Conservation (phyloP, 345 rosid species). For the Eucalyptus pauciflora region DNA sequence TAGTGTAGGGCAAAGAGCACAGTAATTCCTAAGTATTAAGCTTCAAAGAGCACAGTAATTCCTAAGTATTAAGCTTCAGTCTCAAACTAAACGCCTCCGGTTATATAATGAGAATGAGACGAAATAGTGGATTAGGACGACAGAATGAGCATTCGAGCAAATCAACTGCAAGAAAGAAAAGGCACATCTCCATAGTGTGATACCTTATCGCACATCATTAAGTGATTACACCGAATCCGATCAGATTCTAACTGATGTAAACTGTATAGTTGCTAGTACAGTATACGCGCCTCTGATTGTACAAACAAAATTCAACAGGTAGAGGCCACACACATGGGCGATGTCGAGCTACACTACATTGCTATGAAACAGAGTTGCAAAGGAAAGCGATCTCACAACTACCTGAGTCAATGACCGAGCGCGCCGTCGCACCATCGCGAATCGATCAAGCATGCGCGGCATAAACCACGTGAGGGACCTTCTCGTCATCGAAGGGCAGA, state of each 20-base stretch:
- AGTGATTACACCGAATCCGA: background rate
- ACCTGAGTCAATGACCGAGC: background rate
- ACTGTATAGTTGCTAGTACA: background rate
- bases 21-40: background rate
- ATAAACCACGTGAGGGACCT: slow-evolving; percentile 39
- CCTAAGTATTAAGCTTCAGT: background rate
- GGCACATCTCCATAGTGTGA: background rate
- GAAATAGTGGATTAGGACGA: background rate
- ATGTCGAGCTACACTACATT: background rate
- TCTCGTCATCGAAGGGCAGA: slow-evolving; percentile 67
- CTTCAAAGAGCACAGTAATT: background rate
- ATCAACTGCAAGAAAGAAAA: background rate
- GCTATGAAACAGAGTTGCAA: background rate
- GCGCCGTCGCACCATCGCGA: background rate
- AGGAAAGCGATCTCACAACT: background rate
- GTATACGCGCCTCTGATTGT: background rate
- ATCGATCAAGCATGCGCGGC: slow-evolving; percentile 1
- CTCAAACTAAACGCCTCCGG: background rate
- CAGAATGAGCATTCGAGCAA: background rate
- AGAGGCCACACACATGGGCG: background rate
- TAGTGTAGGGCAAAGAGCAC: background rate
- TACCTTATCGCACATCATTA: background rate
- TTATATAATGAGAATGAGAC: background rate
- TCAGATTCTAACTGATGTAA: background rate
- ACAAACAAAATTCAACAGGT: background rate